Evolutionary conservation across 2,329 filamentous ascomycete species (phyloP), one percentile per base, ranked within the genome.

Genomic region (Fusarium acutatum): DNA sequence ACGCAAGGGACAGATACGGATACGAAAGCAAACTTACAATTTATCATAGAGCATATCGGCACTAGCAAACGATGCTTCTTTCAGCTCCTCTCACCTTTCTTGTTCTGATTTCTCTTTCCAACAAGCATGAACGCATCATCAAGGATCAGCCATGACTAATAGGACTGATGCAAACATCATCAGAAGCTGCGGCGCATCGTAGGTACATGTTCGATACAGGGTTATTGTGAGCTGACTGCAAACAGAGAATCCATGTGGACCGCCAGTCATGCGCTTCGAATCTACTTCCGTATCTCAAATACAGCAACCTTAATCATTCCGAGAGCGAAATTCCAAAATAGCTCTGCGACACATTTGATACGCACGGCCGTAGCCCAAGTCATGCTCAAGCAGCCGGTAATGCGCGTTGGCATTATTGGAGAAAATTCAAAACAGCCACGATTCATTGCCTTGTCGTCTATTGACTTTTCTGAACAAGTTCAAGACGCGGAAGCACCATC

Each of bases 261-360:
- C 4, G 26, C 44, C 44, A 17, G 44, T 17, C 44, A 47, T 30
- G 6, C 13, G 3, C 44, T 47, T 0, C 26, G 44, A 1, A 47
- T 47, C 44, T 47, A 47, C 26, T 17, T 47, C 14, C 44, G 44
- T 1, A 47, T 47, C 26, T 15, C 44, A 22, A 47, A 30, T 20
- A 30, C 0, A 0, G 44, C 26, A 9, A 30, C 26, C 6, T 15
- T 47, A 20, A 22, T 26, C 26, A 12, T 47, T 22, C 44, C 26
- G 0, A 47, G 8, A 22, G 3, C 18, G 0, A 22, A 1, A 4
- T 8, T 47, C 26, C 3, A 47, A 12, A 3, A 28, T 15, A 6
- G 20, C 20, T 47, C 20, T 4, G 3, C 6, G 20, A 15, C 10
- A 30, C 13, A 22, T 3, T 4, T 7, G 0, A 47, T 47, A 28